Conservation (phyloP, 495 filamentous ascomycete genomes). For the Cercophora samala region DNA sequence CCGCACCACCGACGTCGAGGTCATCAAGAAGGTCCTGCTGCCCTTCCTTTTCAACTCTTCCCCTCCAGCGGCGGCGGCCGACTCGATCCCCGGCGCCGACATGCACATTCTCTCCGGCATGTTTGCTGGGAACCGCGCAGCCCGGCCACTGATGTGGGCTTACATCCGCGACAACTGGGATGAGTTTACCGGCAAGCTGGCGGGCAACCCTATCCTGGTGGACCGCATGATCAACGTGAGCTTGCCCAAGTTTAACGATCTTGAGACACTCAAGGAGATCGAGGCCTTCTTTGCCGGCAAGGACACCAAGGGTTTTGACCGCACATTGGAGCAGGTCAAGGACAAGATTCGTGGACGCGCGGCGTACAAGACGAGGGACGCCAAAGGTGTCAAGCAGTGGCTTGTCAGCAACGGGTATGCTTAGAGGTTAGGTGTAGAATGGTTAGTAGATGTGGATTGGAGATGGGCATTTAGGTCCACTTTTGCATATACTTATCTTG, state of each 20-base stretch:
- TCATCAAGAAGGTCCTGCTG: slow-evolving; percentile 67
- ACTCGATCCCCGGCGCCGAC: slow-evolving; percentile 61
- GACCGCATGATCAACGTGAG: slow-evolving; percentile 80
- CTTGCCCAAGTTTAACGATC: slow-evolving; percentile 71
- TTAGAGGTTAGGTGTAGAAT: slow-evolving; percentile 1
- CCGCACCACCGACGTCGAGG: slow-evolving; percentile 61
- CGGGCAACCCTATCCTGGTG: slow-evolving; percentile 74
- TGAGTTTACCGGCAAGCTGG: slow-evolving; percentile 61
- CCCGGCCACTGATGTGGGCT: slow-evolving; percentile 71
- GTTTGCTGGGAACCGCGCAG: slow-evolving; percentile 66
- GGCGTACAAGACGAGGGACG: slow-evolving; percentile 71
- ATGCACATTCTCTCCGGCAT: slow-evolving; percentile 73
- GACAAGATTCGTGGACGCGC: slow-evolving; percentile 78
- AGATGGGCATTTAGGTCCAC: neutral
- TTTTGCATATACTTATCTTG: slow-evolving; percentile 4
- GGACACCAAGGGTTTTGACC: slow-evolving; percentile 75
- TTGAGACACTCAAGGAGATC: slow-evolving; percentile 70
- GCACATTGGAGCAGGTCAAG: slow-evolving; percentile 70
- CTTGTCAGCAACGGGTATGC: slow-evolving; percentile 32
- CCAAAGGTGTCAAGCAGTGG: slow-evolving; percentile 57
- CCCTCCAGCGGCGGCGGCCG: slow-evolving; percentile 48
- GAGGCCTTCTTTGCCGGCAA: slow-evolving; percentile 76
- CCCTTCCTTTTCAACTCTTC: slow-evolving; percentile 77
- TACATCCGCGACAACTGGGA: slow-evolving; percentile 81
- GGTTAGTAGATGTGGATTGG: neutral